phyloP scores from a whole-genome alignment of 2,329 filamentous ascomycete species.

The Cordyceps javanica region DNA sequence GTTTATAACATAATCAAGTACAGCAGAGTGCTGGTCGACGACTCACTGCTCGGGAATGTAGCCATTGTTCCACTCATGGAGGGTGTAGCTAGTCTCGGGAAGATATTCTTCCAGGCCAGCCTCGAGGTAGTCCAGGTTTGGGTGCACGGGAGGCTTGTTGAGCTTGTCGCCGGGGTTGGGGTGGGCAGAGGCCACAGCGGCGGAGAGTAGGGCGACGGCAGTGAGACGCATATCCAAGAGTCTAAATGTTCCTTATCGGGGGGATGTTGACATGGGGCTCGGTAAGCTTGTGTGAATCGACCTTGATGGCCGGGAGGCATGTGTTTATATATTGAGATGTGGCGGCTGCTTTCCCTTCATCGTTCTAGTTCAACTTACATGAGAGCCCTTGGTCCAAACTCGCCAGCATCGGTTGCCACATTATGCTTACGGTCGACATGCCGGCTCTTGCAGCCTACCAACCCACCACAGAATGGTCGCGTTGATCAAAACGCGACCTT shows the following conservation, averaged over 20 bases:
- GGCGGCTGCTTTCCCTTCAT: background rate
- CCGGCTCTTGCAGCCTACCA: background rate
- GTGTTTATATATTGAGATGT: background rate
- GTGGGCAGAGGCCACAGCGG: constrained; percentile 7
- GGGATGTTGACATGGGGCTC: background rate
- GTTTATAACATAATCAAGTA: background rate
- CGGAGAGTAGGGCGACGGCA: constrained; percentile 2
- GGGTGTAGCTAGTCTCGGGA: constrained; percentile 5
- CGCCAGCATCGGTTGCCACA: background rate
- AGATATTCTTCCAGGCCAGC: constrained; percentile 2
- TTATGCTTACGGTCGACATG: background rate
- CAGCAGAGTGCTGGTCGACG: background rate
- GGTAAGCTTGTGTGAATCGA: background rate
- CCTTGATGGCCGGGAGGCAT: background rate
- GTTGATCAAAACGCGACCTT: background rate
- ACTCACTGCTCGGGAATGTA: constrained; percentile 6
- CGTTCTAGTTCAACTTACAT: background rate
- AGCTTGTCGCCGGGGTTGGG: constrained; percentile 3
- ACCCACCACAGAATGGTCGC: background rate
- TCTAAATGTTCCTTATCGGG: background rate
- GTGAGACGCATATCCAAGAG: constrained; percentile 7
- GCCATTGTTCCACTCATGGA: constrained; percentile 10
- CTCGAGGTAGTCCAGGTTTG: constrained; percentile 8
- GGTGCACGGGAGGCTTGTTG: constrained; percentile 5
- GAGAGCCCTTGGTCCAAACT: background rate